These are phyloP conservation scores for Hibiscus syriacus DNA, from an alignment of 345 rosid genomes.

Conservation along the genomic window DNA sequence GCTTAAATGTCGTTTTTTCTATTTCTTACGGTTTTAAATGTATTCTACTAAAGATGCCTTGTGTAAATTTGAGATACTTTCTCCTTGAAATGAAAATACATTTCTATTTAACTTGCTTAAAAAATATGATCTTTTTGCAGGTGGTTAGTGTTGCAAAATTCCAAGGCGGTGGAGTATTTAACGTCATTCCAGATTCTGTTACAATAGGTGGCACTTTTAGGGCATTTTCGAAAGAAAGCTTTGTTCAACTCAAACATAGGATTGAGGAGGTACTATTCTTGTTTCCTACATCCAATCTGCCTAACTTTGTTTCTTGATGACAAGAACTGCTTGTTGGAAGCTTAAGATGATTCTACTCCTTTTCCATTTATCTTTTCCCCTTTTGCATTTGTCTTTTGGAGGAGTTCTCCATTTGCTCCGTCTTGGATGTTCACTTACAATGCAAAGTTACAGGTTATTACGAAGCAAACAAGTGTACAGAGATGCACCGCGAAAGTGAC, in stretches of 20 bases:
- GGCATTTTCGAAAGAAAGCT: no score
- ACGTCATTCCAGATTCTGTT: slow-evolving; percentile 77
- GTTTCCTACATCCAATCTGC: not conserved
- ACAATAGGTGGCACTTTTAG: slow-evolving; percentile 71
- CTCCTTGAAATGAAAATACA: not conserved
- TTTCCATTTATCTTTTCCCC: no score
- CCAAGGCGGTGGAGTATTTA: slow-evolving; percentile 65
- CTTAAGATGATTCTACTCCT: no score
- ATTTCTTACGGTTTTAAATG: not conserved
- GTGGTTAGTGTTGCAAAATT: slow-evolving; percentile 66
- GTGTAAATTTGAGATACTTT: not conserved
- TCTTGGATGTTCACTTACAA: not conserved
- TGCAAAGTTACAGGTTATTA: slow-evolving; percentile 53
- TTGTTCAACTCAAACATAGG: slow-evolving; percentile 45
- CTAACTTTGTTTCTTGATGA: no score
- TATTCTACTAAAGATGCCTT: not conserved
- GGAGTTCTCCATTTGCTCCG: no score
- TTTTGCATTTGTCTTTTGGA: no score
- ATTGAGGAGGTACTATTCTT: slow-evolving; percentile 57
- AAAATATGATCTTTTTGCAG: slow-evolving; percentile 26
- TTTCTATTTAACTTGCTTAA: not conserved
- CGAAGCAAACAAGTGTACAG: no score
- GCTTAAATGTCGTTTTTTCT: no score
- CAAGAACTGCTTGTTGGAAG: no score
- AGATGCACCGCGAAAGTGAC: slow-evolving; percentile 56